A percentile compares a stretch with the other conserved stretches of the same genome.
phyloP scores from a whole-genome alignment of 768 basidiomycete genomes.

The Mycena pura region DNA sequence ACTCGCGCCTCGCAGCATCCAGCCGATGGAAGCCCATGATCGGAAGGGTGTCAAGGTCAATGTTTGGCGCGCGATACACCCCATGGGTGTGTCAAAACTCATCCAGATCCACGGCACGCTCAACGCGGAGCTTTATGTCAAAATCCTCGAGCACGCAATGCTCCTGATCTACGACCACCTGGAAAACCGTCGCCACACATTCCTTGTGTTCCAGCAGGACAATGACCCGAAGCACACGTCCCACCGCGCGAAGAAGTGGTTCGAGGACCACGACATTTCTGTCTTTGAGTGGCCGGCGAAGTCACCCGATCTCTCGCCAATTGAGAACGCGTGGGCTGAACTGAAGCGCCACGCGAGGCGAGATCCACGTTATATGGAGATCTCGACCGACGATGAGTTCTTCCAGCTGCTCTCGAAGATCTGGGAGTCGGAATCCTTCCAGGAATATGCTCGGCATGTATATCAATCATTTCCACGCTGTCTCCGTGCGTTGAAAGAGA shows the following conservation, averaged over 20 bases:
- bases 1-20: not conserved
- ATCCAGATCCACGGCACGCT: not conserved
- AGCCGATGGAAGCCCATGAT: not conserved
- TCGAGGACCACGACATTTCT: conserved; percentile 22
- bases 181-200: not conserved
- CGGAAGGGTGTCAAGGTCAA: conserved; percentile 3
- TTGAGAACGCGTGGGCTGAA: too few relatives aligned
- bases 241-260: conserved; percentile 20
- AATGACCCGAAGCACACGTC: too few relatives aligned
- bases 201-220: conserved; percentile 30
- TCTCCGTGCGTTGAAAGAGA: too few relatives aligned
- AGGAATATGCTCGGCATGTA: too few relatives aligned
- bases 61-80: not conserved
- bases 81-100: not conserved
- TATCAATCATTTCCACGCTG: too few relatives aligned
- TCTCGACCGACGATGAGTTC: too few relatives aligned
- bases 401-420: too few relatives aligned
- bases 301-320: too few relatives aligned
- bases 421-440: too few relatives aligned
- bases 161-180: not conserved
- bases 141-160: conserved; percentile 9
- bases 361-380: too few relatives aligned
- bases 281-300: too few relatives aligned
- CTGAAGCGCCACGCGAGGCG: too few relatives aligned
- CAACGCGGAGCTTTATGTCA: not conserved